These are phyloP conservation scores for Dactylorhiza incarnata DNA, from an alignment of 106 monocot species.

Conservation along the genomic window DNA sequence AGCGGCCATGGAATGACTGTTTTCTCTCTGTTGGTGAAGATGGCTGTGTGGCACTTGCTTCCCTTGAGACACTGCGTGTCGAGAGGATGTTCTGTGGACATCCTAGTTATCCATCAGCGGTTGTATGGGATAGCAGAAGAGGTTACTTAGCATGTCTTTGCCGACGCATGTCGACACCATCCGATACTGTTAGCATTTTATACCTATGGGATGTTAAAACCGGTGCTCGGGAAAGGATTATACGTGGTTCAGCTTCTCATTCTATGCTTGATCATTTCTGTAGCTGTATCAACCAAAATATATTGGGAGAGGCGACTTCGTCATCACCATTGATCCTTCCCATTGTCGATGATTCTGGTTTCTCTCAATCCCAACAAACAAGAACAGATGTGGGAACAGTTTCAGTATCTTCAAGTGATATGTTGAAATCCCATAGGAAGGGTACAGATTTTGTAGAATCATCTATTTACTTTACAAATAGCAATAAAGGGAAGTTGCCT, in stretches of 20 bases:
- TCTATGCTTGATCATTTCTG: slow-evolving; percentile 91
- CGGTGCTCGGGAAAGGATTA: slow-evolving; percentile 72
- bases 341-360: slow-evolving; percentile 44
- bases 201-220: slow-evolving; percentile 95
- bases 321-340: slow-evolving; percentile 59
- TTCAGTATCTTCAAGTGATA: slow-evolving; percentile 4
- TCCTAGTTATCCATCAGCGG: slow-evolving; percentile 56
- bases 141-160: slow-evolving; percentile 93
- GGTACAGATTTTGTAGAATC: slow-evolving; percentile 15
- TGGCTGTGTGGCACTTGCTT: slow-evolving; percentile 75
- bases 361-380: slow-evolving; percentile 13
- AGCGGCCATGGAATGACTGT: slow-evolving; percentile 69
- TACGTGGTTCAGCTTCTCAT: slow-evolving; percentile 62
- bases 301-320: slow-evolving; percentile 64
- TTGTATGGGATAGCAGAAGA: slow-evolving; percentile 86
- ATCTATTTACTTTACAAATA: slow-evolving; percentile 9
- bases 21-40: slow-evolving; percentile 89
- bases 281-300: slow-evolving; percentile 37
- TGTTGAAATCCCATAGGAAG: slow-evolving; percentile 8
- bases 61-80: slow-evolving; percentile 67
- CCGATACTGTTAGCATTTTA: slow-evolving; percentile 35
- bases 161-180: slow-evolving; percentile 23
- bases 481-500: slow-evolving; percentile 26
- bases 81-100: slow-evolving; percentile 98
- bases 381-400: slow-evolving; percentile 15